Base-by-base conservation (phyloP, 2,329 filamentous ascomycete species). In the Calonectria fujianensis region DNA sequence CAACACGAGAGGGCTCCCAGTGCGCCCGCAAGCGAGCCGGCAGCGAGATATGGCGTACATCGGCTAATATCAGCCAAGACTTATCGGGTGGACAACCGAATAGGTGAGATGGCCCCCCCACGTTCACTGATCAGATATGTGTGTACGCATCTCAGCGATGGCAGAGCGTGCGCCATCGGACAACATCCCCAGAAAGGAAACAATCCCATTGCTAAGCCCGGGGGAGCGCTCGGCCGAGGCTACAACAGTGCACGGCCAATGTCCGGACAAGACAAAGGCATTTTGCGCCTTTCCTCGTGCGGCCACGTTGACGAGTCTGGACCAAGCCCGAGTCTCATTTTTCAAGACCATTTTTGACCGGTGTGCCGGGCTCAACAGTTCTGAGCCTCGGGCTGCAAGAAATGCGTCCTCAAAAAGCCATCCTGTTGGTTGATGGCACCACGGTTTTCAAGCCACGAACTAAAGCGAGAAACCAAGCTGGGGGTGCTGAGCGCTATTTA, bases 71-170 rank as follows among this genome's bases (percentile, higher is more conserved):
- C 64, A 74, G 69, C 31, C 41, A 73, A 52, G 59, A 71, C 66
- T 73, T 78, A 70, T 77, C 78, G 78, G 79, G 70, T 78, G 74
- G 72, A 72, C 70, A 74, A 71, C 74, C 73, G 74, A 79, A 75
- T 32, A 24, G 18, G 37, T 31, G 69, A 77, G 70, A 68, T 64
- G 64, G 52, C n/a, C 78, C 79, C 79, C 78, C 79, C 79, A 79
- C 78, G 72, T 73, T 73, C 59, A 45, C 41, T 71, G 39, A 74
- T 78, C 77, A 78, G 74, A 73, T 77, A 48, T 24, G 45, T 24
- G 70, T 67, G 54, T 54, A 68, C 63, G 72, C 72, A 73, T 69
- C 74, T 64, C 63, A 70, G 69, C 74, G 69, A 64, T 39, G 37
- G 69, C 52, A 59, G 69, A 76, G 72, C 11, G 57, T 68, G 57